A percentile compares a stretch with the other conserved stretches of the same genome.
Conservation (phyloP, 2,329 filamentous ascomycete species). For the Zymoseptoria passerinii region DNA sequence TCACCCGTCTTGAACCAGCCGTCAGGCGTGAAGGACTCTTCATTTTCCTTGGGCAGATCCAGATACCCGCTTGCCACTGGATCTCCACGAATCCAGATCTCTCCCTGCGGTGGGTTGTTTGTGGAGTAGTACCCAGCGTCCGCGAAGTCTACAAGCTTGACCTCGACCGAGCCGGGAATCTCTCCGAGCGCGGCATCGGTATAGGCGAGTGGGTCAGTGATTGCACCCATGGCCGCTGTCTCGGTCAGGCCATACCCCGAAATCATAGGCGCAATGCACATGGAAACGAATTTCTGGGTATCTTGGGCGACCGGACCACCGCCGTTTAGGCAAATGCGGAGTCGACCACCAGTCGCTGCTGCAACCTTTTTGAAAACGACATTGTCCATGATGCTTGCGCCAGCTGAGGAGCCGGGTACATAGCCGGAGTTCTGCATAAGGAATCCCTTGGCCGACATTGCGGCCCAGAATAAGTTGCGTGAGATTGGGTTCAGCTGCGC, state of each 20-base stretch:
- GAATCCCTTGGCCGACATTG: conserved; percentile 53
- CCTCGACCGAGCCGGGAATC: conserved; percentile 65
- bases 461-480: conserved; percentile 69
- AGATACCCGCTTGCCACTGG: conserved; percentile 72
- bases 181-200: conserved; percentile 69
- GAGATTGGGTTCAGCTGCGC: conserved; percentile 61
- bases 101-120: conserved; percentile 73
- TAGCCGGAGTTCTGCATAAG: conserved; percentile 43
- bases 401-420: conserved; percentile 41
- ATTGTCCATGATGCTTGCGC: conserved; percentile 63
- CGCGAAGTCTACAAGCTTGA: conserved; percentile 84
- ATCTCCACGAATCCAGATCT: conserved; percentile 79
- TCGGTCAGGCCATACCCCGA: conserved; percentile 91
- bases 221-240: conserved; percentile 64
- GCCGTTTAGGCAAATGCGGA: conserved; percentile 89
- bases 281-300: conserved; percentile 82
- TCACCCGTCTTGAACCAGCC: conserved; percentile 98
- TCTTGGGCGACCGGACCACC: conserved; percentile 82
- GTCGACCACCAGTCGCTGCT: conserved; percentile 75
- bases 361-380: conserved; percentile 90
- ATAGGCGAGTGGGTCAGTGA: conserved; percentile 79
- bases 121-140: conserved; percentile 79
- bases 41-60: conserved; percentile 76
- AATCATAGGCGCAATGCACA: conserved; percentile 91
- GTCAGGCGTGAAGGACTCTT: conserved; percentile 66